Evolutionary conservation across 352 stramenopile genomes (phyloP).

Genomic region (Phytophthora cactorum): DNA sequence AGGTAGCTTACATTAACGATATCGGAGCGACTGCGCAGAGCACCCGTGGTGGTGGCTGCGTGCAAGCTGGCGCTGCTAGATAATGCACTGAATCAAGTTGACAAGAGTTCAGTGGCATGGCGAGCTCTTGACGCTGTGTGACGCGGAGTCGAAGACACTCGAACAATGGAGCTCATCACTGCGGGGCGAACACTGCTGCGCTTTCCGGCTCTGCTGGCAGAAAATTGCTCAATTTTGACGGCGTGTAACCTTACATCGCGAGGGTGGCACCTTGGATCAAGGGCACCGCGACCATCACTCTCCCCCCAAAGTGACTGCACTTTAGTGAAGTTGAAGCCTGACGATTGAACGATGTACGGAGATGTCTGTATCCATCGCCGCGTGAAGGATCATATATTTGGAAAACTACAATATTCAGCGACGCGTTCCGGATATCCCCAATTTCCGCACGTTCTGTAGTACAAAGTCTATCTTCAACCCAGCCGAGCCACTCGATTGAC

Average conservation of each 20-base stretch:
- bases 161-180: conserved; percentile 3
- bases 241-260: conserved; percentile 1
- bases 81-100: conserved; percentile 8
- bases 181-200: conserved; percentile 1
- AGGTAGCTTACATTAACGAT: background rate
- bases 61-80: no score
- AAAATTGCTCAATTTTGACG: conserved; percentile 6
- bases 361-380: conserved; percentile 18
- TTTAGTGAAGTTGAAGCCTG: background rate
- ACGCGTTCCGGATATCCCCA: conserved; percentile 3
- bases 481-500: conserved; percentile 1
- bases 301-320: background rate
- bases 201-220: conserved; percentile 7
- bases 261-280: background rate
- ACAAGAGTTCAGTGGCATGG: background rate
- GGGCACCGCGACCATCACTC: conserved; percentile 16
- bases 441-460: background rate
- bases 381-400: conserved; percentile 26
- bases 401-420: conserved; percentile 22
- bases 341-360: conserved; percentile 12
- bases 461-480: conserved; percentile 26
- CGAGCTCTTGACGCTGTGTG: background rate
- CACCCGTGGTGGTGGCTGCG: no score
- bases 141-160: background rate
- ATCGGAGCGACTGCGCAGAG: background rate